Evolutionary conservation across 2,329 filamentous ascomycete species (phyloP), one percentile per base, ranked within the genome.

Genomic region (Chrysosporium keratinophilum): DNA sequence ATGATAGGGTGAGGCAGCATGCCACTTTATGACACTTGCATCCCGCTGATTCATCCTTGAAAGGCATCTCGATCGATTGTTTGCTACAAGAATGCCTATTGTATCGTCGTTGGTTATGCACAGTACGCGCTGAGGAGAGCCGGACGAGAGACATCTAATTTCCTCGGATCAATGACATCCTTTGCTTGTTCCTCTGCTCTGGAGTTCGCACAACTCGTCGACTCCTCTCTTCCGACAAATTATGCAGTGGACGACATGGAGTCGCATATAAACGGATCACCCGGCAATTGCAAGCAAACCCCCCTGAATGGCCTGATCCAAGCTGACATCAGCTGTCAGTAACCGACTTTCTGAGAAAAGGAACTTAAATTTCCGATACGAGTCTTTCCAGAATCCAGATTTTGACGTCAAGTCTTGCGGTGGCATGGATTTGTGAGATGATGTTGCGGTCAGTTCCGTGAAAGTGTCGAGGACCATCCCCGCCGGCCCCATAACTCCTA

Each of bases 381-480:
- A 51, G 31, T 19, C n/a, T 50, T 50, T 50, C 34, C 37, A 43
- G 31, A 50, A 50, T 50, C 39, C 48, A 50, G 31, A 51, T 44
- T 31, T 51, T 51, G 49, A 51, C 49, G 49, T 51, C 48, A 50
- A 50, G 34, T 35, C 35, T 33, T 17, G 15, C 15, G 35, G 4
- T n/a, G 19, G 40, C 48, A 50, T 50, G 48, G 48, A 43, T 50
- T 10, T 9, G 17, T 31, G 37, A 35, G n/a, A 20, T 35, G 15
- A 43, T 50, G 49, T 51, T 51, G 49, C 49, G 49, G 49, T 43
- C 49, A 44, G 49, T 51, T 44, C 49, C 49, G 49, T 31, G 28
- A 31, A 37, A 34, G 6, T 20, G 10, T 50, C 47, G 47, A 41
- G 47, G 37, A 20, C 35, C 31, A 44, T 35, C 49, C 49, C 40